phyloP scores from a whole-genome alignment of 768 basidiomycete species.

The Macrocybe gigantea region DNA sequence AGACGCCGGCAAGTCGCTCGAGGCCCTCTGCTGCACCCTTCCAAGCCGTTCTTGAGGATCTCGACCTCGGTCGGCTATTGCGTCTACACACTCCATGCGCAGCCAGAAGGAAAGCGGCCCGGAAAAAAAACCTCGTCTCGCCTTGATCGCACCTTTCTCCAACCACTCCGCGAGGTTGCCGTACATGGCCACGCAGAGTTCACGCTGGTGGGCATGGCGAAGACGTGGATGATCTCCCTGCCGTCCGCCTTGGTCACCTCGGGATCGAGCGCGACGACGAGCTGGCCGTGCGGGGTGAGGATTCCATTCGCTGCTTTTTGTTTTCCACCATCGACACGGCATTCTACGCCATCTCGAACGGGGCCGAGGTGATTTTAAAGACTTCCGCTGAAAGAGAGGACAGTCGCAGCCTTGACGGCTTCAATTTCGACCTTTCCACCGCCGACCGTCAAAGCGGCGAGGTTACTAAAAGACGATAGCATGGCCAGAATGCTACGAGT shows the following conservation, averaged over 20 bases:
- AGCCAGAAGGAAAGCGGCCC: not conserved
- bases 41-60: slow-evolving; percentile 35
- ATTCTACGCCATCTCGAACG: slow-evolving; percentile 19
- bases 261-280: slow-evolving; percentile 16
- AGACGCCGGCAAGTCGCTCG: slow-evolving; percentile 29
- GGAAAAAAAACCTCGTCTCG: slow-evolving; percentile 6
- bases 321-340: slow-evolving; percentile 27
- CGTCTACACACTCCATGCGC: not conserved
- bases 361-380: slow-evolving; percentile 8
- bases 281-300: slow-evolving; percentile 28
- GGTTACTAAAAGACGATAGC: too few relatives aligned
- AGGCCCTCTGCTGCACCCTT: slow-evolving; percentile 36
- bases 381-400: slow-evolving; percentile 1
- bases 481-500: too few relatives aligned
- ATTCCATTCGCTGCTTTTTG: slow-evolving; percentile 26
- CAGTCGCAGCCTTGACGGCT: too few relatives aligned
- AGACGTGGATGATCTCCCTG: slow-evolving; percentile 9
- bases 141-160: slow-evolving; percentile 27
- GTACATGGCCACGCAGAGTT: slow-evolving; percentile 15
- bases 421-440: too few relatives aligned
- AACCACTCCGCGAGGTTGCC: slow-evolving; percentile 19
- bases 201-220: slow-evolving; percentile 14
- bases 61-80: slow-evolving; percentile 38
- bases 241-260: slow-evolving; percentile 4
- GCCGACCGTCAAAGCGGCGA: too few relatives aligned